Evolutionary conservation across 805 yeast genomes (phyloP).

Genomic region (Starmerella sp.): DNA sequence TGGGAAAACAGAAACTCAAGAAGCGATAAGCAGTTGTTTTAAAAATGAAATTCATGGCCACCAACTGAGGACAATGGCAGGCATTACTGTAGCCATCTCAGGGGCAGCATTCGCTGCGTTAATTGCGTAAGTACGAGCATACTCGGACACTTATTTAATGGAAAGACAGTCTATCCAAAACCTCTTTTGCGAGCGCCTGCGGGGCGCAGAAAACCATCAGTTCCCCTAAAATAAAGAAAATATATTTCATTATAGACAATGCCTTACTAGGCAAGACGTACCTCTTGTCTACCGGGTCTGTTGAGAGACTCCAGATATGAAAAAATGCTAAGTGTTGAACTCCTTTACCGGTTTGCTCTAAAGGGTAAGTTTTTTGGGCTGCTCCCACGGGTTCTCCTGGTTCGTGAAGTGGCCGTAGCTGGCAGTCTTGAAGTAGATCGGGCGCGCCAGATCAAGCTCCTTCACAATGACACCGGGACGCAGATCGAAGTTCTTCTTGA

Average conservation of each 20-base stretch:
- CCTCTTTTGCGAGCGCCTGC: too few relatives aligned
- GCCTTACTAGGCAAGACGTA: slow-evolving; percentile 3
- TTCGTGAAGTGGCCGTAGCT: slow-evolving; percentile 99
- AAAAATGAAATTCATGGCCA: not conserved
- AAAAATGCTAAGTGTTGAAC: slow-evolving; percentile 4
- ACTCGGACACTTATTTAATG: too few relatives aligned
- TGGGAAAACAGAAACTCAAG: not conserved
- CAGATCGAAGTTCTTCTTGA: slow-evolving; percentile 89
- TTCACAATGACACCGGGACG: slow-evolving; percentile 99
- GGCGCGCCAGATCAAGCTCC: slow-evolving; percentile 96
- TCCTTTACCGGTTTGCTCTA: slow-evolving; percentile 13
- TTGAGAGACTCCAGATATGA: slow-evolving; percentile 12
- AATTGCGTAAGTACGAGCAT: too few relatives aligned
- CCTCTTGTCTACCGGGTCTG: slow-evolving; percentile 13
- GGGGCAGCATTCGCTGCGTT: too few relatives aligned
- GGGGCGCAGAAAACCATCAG: not conserved
- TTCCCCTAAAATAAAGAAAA: not conserved
- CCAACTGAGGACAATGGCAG: too few relatives aligned
- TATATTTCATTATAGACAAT: not conserved
- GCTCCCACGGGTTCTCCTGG: slow-evolving; percentile 98
- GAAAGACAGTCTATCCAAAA: too few relatives aligned
- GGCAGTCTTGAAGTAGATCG: slow-evolving; percentile 98
- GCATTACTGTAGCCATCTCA: too few relatives aligned
- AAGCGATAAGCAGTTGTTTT: not conserved
- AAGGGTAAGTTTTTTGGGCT: slow-evolving; percentile 50